These are phyloP conservation scores for Paramarasmius palmivorus DNA, from an alignment of 1,284 basidiomycete species.

Conservation along the genomic window DNA sequence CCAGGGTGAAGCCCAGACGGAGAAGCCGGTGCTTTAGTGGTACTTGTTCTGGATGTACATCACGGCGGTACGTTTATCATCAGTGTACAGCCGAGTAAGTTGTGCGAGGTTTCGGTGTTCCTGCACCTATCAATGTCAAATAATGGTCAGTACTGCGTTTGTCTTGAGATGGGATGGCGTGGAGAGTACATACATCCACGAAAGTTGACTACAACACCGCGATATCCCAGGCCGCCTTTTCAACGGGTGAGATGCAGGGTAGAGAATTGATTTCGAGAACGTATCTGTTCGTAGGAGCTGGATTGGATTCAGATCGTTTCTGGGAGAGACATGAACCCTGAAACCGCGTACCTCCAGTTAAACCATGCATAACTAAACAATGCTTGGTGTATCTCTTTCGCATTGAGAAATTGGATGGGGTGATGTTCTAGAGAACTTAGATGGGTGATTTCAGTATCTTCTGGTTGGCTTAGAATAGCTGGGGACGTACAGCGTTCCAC, in stretches of 20 bases:
- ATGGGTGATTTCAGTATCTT: slow-evolving; percentile 4
- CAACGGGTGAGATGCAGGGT: slow-evolving; percentile 66
- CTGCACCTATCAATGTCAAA: slow-evolving; percentile 57
- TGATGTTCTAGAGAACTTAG: slow-evolving; percentile 73
- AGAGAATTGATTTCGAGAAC: slow-evolving; percentile 80
- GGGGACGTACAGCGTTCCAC: slow-evolving; percentile 51
- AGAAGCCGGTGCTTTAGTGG: slow-evolving; percentile 82
- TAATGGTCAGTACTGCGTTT: neutral
- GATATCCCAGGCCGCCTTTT: slow-evolving; percentile 80
- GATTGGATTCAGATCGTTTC: neutral
- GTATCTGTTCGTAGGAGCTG: slow-evolving; percentile 88
- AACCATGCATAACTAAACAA: slow-evolving; percentile 85
- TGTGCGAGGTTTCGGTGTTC: slow-evolving; percentile 81
- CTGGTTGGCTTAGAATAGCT: neutral
- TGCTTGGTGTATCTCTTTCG: slow-evolving; percentile 71
- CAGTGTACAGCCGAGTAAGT: slow-evolving; percentile 89
- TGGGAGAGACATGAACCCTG: neutral
- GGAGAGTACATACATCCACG: slow-evolving; percentile 86
- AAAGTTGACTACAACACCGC: slow-evolving; percentile 89
- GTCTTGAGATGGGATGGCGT: slow-evolving; percentile 6
- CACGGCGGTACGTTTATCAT: slow-evolving; percentile 83
- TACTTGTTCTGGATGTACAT: slow-evolving; percentile 76
- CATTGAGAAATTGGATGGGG: slow-evolving; percentile 57
- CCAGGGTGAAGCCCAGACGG: slow-evolving; percentile 92
- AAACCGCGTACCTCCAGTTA: slow-evolving; percentile 73